phyloP scores from a whole-genome alignment of 1,139 yeast genomes.

The Arxiozyma telluris region DNA sequence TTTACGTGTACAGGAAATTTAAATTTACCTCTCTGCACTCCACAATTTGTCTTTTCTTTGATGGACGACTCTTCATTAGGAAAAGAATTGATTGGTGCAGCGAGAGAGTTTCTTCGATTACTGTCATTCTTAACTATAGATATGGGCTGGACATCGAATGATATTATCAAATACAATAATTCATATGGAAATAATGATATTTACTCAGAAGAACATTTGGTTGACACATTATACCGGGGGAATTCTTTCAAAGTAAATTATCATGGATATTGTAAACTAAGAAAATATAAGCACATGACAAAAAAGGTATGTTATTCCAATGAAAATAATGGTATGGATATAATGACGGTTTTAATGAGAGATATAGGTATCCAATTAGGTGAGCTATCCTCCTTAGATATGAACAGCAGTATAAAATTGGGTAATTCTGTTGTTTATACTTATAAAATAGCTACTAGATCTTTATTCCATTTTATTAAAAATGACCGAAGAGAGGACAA shows the following conservation, averaged over 20 bases:
- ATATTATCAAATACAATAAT: slow-evolving; percentile 10
- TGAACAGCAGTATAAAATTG: slow-evolving; percentile 15
- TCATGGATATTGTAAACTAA: slow-evolving; percentile 25
- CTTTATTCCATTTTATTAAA: slow-evolving; percentile 12
- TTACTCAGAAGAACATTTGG: slow-evolving; percentile 23
- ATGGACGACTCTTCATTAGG: slow-evolving; percentile 29
- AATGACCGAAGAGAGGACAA: slow-evolving; percentile 11
- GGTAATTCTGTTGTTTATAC: slow-evolving; percentile 23
- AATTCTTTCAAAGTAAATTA: slow-evolving; percentile 21
- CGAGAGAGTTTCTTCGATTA: slow-evolving; percentile 44
- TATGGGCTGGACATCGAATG: slow-evolving; percentile 31
- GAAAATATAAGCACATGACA: slow-evolving; percentile 4
- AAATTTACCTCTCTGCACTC: slow-evolving; percentile 33
- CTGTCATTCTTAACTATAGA: slow-evolving; percentile 51
- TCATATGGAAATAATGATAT: slow-evolving; percentile 1
- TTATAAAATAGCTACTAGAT: slow-evolving; percentile 15
- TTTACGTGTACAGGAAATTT: slow-evolving; percentile 26
- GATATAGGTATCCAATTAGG: slow-evolving; percentile 28
- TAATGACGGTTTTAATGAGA: slow-evolving; percentile 20
- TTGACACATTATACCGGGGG: slow-evolving; percentile 20
- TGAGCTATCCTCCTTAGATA: slow-evolving; percentile 13
- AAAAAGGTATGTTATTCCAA: slow-evolving; percentile 17
- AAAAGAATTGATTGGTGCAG: slow-evolving; percentile 33
- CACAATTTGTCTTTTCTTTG: slow-evolving; percentile 39
- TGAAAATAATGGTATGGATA: slow-evolving; percentile 22